Percentiles rank a stretch among this genome's conserved stretches.
Evolutionary conservation across 164 flowering plant genomes (phyloP).

Genomic region (Chimonanthus salicifolius): DNA sequence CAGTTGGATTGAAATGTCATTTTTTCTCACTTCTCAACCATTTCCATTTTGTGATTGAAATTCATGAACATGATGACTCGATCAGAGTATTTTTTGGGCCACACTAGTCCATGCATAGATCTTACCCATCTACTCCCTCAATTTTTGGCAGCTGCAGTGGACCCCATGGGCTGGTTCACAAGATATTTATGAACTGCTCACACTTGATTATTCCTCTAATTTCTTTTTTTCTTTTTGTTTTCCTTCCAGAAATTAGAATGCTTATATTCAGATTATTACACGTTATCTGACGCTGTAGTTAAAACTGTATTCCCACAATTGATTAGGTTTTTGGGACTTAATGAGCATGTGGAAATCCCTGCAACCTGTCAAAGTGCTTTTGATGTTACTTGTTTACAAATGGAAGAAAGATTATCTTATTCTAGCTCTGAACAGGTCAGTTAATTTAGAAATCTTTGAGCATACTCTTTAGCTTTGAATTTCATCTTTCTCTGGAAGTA

Average conservation of each 20-base stretch:
- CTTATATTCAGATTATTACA: neutral
- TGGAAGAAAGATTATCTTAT: conserved; percentile 83
- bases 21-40: too few species aligned
- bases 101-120: too few species aligned
- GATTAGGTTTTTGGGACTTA: conserved; percentile 74
- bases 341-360: conserved; percentile 64
- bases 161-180: too few species aligned
- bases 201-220: neutral
- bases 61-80: too few species aligned
- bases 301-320: conserved; percentile 4
- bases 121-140: too few species aligned
- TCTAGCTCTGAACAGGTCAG: conserved; percentile 65
- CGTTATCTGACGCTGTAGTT: conserved; percentile 1
- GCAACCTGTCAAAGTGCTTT: conserved; percentile 62
- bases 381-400: conserved; percentile 67
- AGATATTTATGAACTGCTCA: too few species aligned
- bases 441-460: neutral
- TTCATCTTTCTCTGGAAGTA: neutral
- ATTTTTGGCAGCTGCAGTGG: too few species aligned
- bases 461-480: conserved; percentile 1
- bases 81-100: too few species aligned
- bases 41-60: too few species aligned
- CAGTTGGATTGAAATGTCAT: too few species aligned
- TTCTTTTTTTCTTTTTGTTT: too few species aligned
- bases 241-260: neutral